Base-by-base conservation (phyloP, 139 green algal genomes). In the Closterium sp. region DNA sequence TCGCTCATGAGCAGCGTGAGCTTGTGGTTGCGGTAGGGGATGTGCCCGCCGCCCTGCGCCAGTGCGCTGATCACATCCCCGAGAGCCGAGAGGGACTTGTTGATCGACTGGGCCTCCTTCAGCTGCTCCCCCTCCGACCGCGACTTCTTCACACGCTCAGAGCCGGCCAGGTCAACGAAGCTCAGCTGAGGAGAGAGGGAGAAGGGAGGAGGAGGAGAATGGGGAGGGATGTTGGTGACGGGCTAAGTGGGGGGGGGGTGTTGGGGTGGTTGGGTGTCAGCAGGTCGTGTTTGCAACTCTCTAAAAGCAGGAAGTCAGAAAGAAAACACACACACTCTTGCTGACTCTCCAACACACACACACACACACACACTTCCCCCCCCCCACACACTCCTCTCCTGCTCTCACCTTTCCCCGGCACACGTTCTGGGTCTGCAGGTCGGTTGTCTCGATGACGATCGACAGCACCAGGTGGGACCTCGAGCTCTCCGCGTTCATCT, bases 11-110 rank as follows among this genome's bases (percentile, higher is more conserved):
- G 96, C 97, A 99, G 99, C 84, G 98, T 99, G 12, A 99, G 97
- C 96, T 99, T 99, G 96, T 99, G 97, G 95, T 99, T 98, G 91
- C 98, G 96, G 96, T 98, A 99, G 0, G 97, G 97, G 92, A 98
- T 97, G 96, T 98, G 97, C 23, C 91, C 89, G 91, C 96, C 89
- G 87, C 97, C 96, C 91, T 97, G 94, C 33, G 98, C 97, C 33
- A 99, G 95, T 25, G 98, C 97, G 36, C 92, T 96, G 94, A 99
- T 99, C 91, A 99, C 98, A 91, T 99, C 97, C 23, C 98, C 98
- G 30, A 99, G 96, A 31, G 98, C 98, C 0, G 93, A 97, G 69
- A 99, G 95, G 0, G 95, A 98, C 96, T 99, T 99, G 97, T 99
- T 99, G 96, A 99, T 99, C 85, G 97, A 96, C 94, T 98, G 96